Evolutionary conservation across 129 eudicot species (phyloP), one percentile per base, ranked within the genome.

Genomic region (Calendula officinalis): DNA sequence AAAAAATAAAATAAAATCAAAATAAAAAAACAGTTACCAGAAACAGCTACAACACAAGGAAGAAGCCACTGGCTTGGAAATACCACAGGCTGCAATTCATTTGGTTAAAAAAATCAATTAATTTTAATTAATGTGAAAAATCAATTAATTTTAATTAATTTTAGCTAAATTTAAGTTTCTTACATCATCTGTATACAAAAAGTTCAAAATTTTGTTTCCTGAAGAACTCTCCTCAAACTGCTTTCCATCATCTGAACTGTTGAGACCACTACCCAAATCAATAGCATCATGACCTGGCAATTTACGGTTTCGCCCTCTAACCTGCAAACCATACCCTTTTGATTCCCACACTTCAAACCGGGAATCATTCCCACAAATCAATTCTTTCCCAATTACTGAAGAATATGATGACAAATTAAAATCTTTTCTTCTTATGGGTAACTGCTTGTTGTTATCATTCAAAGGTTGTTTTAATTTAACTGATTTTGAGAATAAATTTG

Each of bases 381-480:
- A 40, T 41, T 88, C 87, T 74, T 80, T 82, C 41, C 89, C 94
- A 3, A 72, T 69, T n/a, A 88, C 92, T 16, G 80, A 69, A 30
- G 89, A 84, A 72, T 84, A 88, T 5, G 73, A 36, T 3, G 96
- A 82, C 60, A 88, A 82, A 72, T 88, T 84, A 8, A 84, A 85
- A 61, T 88, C 94, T 46, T 84, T 80, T 80, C 96, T 71, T 30
- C 89, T 84, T 15, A 81, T 69, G 7, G 96, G 96, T 55, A 88
- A 77, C 64, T 78, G 81, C 12, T 74, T 59, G 37, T 75, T 75
- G 4, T 52, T 35, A 52, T 79, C 57, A n/a, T n/a, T n/a, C 83
- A 88, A 58, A 4, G 81, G 43, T 43, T 41, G 70, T 51, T 69
- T 68, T 33, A 52, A 75, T 73, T 80, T 80, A 13, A 38, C 66